Percentiles rank a stretch among this genome's conserved stretches.
These are phyloP conservation scores for Saccharomycopsis hybrid DNA, from an alignment of 1,139 yeast genomes.

Conservation along the genomic window DNA sequence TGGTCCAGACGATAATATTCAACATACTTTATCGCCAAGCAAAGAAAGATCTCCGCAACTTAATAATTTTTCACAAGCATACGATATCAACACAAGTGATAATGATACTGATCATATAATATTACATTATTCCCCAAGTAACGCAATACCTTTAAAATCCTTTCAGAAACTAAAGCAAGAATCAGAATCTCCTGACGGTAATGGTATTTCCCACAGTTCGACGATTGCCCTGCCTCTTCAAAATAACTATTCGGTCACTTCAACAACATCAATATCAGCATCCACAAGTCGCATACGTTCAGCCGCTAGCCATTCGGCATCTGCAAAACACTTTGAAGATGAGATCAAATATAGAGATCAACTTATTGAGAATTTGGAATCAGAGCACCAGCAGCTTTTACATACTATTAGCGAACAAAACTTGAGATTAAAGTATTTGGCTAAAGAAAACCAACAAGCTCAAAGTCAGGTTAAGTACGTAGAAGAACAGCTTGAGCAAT, in stretches of 20 bases:
- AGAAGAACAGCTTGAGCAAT: conserved; percentile 6
- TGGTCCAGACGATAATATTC: neutral
- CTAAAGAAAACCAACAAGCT: conserved; percentile 3
- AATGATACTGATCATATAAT: neutral
- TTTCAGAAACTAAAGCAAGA: neutral
- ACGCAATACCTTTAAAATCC: neutral
- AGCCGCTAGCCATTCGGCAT: neutral
- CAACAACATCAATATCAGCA: too few species aligned
- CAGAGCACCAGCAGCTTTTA: conserved; percentile 5
- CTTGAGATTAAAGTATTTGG: neutral
- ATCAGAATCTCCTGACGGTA: neutral
- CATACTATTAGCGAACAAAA: conserved; percentile 8
- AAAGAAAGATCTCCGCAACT: neutral
- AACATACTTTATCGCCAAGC: neutral
- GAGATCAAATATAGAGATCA: conserved; percentile 12
- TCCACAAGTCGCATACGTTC: too few species aligned
- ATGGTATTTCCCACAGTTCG: neutral
- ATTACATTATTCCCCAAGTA: too few species aligned
- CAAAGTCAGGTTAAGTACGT: conserved; percentile 4
- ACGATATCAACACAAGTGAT: neutral
- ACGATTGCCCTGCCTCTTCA: too few species aligned
- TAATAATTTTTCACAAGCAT: neutral
- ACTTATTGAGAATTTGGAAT: conserved; percentile 9
- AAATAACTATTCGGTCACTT: too few species aligned
- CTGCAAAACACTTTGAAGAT: conserved; percentile 1